A percentile compares a stretch with the other conserved stretches of the same genome.
Evolutionary conservation across 2,329 filamentous ascomycete species (phyloP).

Genomic region (Colletotrichum sp.): DNA sequence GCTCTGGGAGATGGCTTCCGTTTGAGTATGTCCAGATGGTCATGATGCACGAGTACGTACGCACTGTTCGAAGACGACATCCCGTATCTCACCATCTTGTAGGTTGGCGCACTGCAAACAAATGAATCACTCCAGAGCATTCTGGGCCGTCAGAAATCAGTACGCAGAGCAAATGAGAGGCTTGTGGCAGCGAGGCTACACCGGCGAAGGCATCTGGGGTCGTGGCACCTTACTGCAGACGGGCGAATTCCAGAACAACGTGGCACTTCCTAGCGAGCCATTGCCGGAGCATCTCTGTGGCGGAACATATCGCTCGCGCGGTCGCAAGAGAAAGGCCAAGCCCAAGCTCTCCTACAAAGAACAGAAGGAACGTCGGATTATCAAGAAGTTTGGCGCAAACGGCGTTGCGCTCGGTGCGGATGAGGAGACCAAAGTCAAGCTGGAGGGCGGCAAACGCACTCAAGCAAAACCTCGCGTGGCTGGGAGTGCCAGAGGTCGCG

Average conservation of each 20-base stretch:
- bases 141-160: constrained; percentile 79
- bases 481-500: constrained; percentile 74
- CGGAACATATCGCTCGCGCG: constrained; percentile 72
- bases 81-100: constrained; percentile 7
- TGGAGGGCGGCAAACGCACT: constrained; percentile 70
- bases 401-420: constrained; percentile 75
- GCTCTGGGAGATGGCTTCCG: constrained; percentile 73
- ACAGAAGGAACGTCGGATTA: constrained; percentile 72
- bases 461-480: constrained; percentile 76
- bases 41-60: constrained; percentile 81
- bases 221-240: constrained; percentile 67
- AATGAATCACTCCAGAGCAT: constrained; percentile 86
- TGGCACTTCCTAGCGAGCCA: constrained; percentile 56
- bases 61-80: neutral
- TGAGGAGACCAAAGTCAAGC: constrained; percentile 64
- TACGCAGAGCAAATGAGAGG: constrained; percentile 74
- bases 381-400: constrained; percentile 77
- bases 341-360: constrained; percentile 70
- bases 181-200: constrained; percentile 74
- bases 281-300: constrained; percentile 79
- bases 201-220: constrained; percentile 85
- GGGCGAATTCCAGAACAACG: constrained; percentile 63
- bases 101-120: constrained; percentile 83
- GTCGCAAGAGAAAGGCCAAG: constrained; percentile 60
- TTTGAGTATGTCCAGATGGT: constrained; percentile 90